Evolutionary conservation across 1,284 basidiomycete genomes (phyloP).

Genomic region (Melanopsichium pennsylvanicum): DNA sequence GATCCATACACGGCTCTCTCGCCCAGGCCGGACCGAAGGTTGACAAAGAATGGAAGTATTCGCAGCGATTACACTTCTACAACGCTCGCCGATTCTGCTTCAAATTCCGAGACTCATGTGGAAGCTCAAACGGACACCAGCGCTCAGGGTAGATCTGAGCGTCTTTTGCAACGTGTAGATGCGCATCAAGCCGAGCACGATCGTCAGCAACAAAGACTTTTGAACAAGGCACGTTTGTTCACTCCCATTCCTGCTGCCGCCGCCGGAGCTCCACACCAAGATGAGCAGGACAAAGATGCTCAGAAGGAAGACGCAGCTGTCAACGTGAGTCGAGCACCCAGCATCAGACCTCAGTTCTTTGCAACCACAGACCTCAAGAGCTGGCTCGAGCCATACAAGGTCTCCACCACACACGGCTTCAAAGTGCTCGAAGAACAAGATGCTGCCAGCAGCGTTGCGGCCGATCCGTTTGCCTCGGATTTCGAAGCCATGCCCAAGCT

Average conservation of each 20-base stretch:
- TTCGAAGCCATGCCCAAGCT: conserved; percentile 7
- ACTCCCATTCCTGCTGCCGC: background rate
- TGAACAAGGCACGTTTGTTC: conserved; percentile 25
- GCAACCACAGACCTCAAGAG: conserved; percentile 54
- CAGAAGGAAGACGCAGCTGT: background rate
- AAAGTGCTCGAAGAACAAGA: conserved; percentile 27
- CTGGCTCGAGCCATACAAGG: conserved; percentile 47
- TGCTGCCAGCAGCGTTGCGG: conserved; percentile 7
- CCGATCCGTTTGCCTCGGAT: conserved; percentile 31
- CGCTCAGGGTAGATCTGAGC: conserved; percentile 15
- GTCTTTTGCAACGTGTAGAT: conserved; percentile 17
- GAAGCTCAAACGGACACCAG: conserved; percentile 1
- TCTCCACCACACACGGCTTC: conserved; percentile 34
- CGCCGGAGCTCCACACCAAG: background rate
- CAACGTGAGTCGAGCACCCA: conserved; percentile 45
- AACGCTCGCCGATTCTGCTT: conserved; percentile 22
- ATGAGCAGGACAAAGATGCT: background rate
- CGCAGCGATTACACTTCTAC: conserved; percentile 34
- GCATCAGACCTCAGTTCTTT: conserved; percentile 57
- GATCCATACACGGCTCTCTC: conserved; percentile 32
- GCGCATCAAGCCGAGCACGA: conserved; percentile 27
- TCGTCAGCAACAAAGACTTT: conserved; percentile 25
- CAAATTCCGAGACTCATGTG: conserved; percentile 17
- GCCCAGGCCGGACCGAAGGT: conserved; percentile 23
- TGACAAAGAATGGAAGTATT: conserved; percentile 40